phyloP scores from a whole-genome alignment of 1,284 basidiomycete genomes.

The Rhodotorula sp. region DNA sequence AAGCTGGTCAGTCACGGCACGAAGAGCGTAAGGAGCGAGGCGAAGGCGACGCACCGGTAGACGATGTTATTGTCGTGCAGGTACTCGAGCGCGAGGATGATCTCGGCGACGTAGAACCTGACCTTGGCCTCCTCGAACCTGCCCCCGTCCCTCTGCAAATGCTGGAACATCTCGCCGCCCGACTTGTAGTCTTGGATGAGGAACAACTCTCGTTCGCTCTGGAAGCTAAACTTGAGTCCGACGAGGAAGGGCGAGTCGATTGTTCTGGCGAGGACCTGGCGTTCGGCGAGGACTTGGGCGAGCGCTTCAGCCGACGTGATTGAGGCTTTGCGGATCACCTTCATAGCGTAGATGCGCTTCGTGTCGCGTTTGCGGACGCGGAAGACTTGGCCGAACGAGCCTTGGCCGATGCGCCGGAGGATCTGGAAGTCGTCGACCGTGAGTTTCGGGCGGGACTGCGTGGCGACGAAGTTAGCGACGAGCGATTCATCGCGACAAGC shows the following conservation, averaged over 20 bases:
- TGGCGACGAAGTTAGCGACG: slow-evolving; percentile 7
- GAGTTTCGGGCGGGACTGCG: slow-evolving; percentile 46
- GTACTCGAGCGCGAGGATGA: slow-evolving; percentile 46
- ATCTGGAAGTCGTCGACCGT: slow-evolving; percentile 51
- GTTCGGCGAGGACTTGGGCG: slow-evolving; percentile 51
- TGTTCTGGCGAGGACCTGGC: slow-evolving; percentile 50
- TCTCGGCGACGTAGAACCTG: slow-evolving; percentile 47
- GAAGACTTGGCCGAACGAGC: slow-evolving; percentile 53
- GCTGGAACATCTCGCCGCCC: slow-evolving; percentile 52
- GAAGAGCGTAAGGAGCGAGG: background rate
- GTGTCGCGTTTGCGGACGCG: slow-evolving; percentile 53
- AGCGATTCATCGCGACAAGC: slow-evolving; percentile 39
- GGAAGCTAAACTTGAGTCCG: slow-evolving; percentile 45
- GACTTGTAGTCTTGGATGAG: slow-evolving; percentile 54
- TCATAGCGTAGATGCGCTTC: slow-evolving; percentile 48
- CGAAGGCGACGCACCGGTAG: slow-evolving; percentile 41
- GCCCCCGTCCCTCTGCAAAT: slow-evolving; percentile 48
- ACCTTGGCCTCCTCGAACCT: slow-evolving; percentile 46
- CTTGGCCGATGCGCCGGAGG: slow-evolving; percentile 51
- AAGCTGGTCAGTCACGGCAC: background rate
- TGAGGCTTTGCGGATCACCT: slow-evolving; percentile 51
- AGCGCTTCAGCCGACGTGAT: slow-evolving; percentile 47
- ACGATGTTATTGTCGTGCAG: slow-evolving; percentile 46
- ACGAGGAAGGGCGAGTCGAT: slow-evolving; percentile 52
- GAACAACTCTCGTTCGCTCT: slow-evolving; percentile 41